These are phyloP conservation scores for Ogataea ramenticola DNA, from an alignment of 805 yeast species.

Conservation along the genomic window DNA sequence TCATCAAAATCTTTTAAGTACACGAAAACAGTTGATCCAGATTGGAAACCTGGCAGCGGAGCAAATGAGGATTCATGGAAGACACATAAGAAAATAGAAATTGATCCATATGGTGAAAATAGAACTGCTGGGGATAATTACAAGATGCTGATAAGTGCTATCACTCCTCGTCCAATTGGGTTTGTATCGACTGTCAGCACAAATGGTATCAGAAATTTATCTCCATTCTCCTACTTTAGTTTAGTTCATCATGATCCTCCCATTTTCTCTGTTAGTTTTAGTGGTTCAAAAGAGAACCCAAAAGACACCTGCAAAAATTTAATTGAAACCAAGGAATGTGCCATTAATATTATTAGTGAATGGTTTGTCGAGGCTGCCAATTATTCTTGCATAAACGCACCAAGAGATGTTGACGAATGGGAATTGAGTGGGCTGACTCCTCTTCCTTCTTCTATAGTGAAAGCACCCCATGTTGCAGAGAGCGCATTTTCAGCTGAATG, in stretches of 20 bases:
- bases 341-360: constrained; percentile 51
- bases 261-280: constrained; percentile 42
- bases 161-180: constrained; percentile 57
- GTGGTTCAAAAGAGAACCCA: constrained; percentile 28
- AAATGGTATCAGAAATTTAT: constrained; percentile 40
- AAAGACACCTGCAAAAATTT: constrained; percentile 48
- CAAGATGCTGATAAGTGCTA: constrained; percentile 40
- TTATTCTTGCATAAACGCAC: constrained; percentile 38
- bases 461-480: constrained; percentile 53
- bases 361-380: constrained; percentile 65
- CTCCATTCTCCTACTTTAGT: constrained; percentile 56
- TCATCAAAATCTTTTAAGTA: neutral
- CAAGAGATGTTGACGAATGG: constrained; percentile 49
- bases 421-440: constrained; percentile 46
- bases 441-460: constrained; percentile 34
- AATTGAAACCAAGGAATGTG: constrained; percentile 43
- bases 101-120: constrained; percentile 40
- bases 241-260: constrained; percentile 51
- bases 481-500: constrained; percentile 55
- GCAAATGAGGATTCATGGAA: constrained; percentile 39
- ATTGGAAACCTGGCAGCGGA: constrained; percentile 44
- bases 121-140: constrained; percentile 40
- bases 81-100: constrained; percentile 32
- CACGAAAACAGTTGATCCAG: constrained; percentile 17
- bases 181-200: constrained; percentile 40